These are phyloP conservation scores for Punica granatum DNA, from an alignment of 345 rosid species.

Conservation along the genomic window DNA sequence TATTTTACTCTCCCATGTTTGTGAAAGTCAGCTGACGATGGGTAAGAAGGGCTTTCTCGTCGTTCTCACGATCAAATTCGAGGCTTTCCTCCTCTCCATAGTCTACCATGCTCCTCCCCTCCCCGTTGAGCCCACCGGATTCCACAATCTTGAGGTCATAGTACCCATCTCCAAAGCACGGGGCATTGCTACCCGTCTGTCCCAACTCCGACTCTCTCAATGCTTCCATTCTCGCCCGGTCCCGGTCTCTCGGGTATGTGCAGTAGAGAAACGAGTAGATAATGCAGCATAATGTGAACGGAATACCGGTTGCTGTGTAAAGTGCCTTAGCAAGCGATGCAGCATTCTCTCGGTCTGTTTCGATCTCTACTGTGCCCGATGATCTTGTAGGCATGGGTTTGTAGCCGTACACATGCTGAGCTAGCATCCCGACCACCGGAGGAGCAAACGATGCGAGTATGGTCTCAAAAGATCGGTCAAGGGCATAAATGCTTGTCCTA, in stretches of 20 bases:
- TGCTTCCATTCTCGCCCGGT: constrained; percentile 66
- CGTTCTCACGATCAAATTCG: constrained; percentile 26
- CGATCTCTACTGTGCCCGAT: constrained; percentile 30
- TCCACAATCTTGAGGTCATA: constrained; percentile 15
- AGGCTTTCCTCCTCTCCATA: constrained; percentile 20
- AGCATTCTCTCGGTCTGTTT: constrained; percentile 67
- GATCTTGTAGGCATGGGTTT: constrained; percentile 50
- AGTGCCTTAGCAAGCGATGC: constrained; percentile 74
- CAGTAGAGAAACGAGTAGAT: constrained; percentile 72
- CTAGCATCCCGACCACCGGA: constrained; percentile 65
- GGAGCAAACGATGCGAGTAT: constrained; percentile 83
- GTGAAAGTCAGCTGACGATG: constrained; percentile 30
- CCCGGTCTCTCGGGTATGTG: constrained; percentile 74
- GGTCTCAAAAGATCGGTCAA: constrained; percentile 76
- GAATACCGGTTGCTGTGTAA: constrained; percentile 65
- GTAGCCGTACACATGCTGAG: constrained; percentile 70
- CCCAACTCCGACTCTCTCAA: constrained; percentile 61
- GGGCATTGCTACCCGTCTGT: constrained; percentile 16
- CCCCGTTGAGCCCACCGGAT: constrained; percentile 6
- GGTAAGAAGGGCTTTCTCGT: constrained; percentile 29
- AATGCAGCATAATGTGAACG: constrained; percentile 63
- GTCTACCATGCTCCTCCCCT: constrained; percentile 24
- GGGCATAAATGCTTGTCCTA: constrained; percentile 69
- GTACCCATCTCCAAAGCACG: constrained; percentile 9
- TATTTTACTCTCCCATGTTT: constrained; percentile 15